Evolutionary conservation across 176 grass and related monocot species (phyloP).

Genomic region (maize (Zea mays)): Zm-B73-REFERENCE-NAM-5.0 NC_050098.1:217431001-217431500

Average conservation of each 20-base stretch:
- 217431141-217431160: constrained; percentile 95
- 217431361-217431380: constrained; percentile 80
- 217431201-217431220: constrained; percentile 79
- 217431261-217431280: constrained; percentile 7
- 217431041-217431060: too few species aligned
- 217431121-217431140: constrained; percentile 1
- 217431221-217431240: constrained; percentile 82
- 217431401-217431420: constrained; percentile 26
- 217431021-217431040: too few species aligned
- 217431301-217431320: constrained; percentile 42
- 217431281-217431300: constrained; percentile 13
- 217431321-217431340: constrained; percentile 93
- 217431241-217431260: constrained; percentile 26
- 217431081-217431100: constrained; percentile 16
- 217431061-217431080: too few species aligned
- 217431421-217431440: constrained; percentile 12
- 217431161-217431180: constrained; percentile 87
- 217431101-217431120: not conserved
- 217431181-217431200: constrained; percentile 75
- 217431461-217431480: not conserved
- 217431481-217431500: constrained; percentile 4
- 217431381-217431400: constrained; percentile 76
- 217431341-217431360: constrained; percentile 90
- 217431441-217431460: not conserved
- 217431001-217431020: too few species aligned